Percentiles rank a stretch among this genome's conserved stretches.
Evolutionary conservation across 2,329 filamentous ascomycete species (phyloP).

Genomic region (Raffaelea ambrosiae): DNA sequence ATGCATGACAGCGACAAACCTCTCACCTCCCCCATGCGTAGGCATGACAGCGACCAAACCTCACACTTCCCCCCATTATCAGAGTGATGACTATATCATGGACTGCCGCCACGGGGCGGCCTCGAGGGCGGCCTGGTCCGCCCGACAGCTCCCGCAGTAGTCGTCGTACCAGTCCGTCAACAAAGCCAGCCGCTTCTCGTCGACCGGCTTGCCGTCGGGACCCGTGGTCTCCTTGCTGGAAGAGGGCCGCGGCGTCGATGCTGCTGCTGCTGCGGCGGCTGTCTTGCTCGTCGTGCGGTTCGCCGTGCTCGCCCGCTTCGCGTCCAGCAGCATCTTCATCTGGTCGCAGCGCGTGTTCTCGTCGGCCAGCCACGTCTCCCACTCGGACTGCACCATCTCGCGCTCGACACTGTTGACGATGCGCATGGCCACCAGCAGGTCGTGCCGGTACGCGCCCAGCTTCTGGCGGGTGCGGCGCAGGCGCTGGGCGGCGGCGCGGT

Average conservation of each 20-base stretch:
- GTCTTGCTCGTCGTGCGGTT: not conserved
- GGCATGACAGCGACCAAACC: no score
- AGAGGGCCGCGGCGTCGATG: no score
- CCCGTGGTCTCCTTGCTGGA: conserved; percentile 4
- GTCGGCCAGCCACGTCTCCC: conserved; percentile 83
- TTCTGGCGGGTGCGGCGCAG: conserved; percentile 74
- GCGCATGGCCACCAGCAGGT: conserved; percentile 81
- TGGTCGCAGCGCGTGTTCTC: conserved; percentile 71
- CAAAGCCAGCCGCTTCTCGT: conserved; percentile 23
- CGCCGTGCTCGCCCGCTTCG: conserved; percentile 9
- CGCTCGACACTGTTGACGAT: conserved; percentile 83
- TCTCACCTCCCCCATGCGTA: no score
- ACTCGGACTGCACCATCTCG: conserved; percentile 79
- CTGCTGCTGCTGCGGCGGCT: not conserved
- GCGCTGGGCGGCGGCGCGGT: conserved; percentile 50
- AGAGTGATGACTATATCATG: conserved; percentile 5
- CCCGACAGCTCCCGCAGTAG: conserved; percentile 48
- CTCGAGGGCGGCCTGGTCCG: conserved; percentile 27
- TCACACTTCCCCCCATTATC: not conserved
- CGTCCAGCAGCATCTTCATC: conserved; percentile 35
- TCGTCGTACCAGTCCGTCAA: conserved; percentile 41
- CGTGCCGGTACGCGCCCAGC: conserved; percentile 77
- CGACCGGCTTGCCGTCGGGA: conserved; percentile 13
- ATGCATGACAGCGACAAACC: no score
- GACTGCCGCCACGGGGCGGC: conserved; percentile 6